Percentiles rank a stretch among this genome's conserved stretches.
Conservation (phyloP, 2,329 filamentous ascomycete genomes). For the Thielaviopsis populi region DNA sequence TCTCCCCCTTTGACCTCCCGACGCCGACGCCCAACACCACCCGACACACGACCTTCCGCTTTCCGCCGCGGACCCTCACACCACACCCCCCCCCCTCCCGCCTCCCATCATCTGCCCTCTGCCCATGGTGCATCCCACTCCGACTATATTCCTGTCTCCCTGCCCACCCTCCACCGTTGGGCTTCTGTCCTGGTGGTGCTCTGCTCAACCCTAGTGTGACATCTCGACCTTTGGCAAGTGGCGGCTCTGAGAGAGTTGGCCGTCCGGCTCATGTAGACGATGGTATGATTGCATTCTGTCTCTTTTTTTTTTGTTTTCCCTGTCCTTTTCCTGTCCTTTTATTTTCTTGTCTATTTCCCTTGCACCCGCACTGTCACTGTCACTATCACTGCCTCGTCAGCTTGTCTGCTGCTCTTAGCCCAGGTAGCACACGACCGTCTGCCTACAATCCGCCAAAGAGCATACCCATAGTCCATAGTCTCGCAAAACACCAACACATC, state of each 20-base stretch:
- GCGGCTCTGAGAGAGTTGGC: slow-evolving; percentile 16
- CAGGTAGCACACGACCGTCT: neutral
- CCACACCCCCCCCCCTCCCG: neutral
- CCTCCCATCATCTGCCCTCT: neutral
- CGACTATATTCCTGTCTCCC: neutral
- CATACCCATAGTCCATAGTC: too few relatives aligned
- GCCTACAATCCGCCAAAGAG: too few relatives aligned
- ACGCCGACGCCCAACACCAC: neutral
- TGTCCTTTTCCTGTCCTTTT: neutral
- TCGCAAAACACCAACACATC: too few relatives aligned
- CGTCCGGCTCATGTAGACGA: slow-evolving; percentile 15
- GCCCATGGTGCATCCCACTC: neutral
- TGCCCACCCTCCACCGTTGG: neutral
- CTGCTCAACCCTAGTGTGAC: neutral
- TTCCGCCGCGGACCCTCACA: neutral
- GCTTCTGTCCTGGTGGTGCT: neutral
- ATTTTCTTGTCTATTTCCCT: neutral
- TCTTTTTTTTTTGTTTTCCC: neutral
- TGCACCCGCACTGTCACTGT: neutral
- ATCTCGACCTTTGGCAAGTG: slow-evolving; percentile 2
- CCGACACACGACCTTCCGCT: neutral
- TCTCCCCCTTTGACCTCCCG: neutral
- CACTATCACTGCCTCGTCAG: too few relatives aligned
- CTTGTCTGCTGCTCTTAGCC: neutral
- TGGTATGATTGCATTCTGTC: slow-evolving; percentile 17